phyloP scores from a whole-genome alignment of 345 rosid species.

The Camelina laxa region DNA sequence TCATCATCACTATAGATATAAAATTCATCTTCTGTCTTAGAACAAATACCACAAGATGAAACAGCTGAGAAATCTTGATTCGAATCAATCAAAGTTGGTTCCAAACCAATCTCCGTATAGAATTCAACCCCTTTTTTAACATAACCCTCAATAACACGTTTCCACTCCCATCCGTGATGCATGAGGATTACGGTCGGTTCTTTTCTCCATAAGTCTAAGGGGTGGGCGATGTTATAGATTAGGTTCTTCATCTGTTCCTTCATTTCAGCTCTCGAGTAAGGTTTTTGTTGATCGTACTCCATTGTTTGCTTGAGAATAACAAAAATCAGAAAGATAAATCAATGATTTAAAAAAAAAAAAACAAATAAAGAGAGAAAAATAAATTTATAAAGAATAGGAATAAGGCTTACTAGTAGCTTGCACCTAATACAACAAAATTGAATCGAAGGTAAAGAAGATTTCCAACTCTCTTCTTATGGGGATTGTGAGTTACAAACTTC shows the following conservation, averaged over 20 bases:
- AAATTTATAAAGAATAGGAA: neutral
- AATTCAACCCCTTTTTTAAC: neutral
- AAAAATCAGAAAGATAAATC: neutral
- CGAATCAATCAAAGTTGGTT: neutral
- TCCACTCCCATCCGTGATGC: neutral
- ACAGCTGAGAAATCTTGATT: neutral
- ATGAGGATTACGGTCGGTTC: neutral
- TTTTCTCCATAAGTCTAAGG: no score
- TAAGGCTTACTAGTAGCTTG: constrained; percentile 13
- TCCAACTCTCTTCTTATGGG: neutral
- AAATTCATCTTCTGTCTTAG: no score
- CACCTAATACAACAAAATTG: neutral
- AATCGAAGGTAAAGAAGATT: neutral
- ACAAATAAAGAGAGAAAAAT: neutral
- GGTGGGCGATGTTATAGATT: neutral
- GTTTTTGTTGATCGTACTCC: neutral
- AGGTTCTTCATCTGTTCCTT: neutral
- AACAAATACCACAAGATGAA: neutral
- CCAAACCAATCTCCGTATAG: neutral
- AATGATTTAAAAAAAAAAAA: neutral
- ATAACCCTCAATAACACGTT: no score
- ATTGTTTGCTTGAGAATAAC: neutral
- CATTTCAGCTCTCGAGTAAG: neutral
- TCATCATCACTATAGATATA: no score
- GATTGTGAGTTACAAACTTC: neutral